Evolutionary conservation across 225 moss, liverwort and hornwort species (phyloP), one percentile per base, ranked within the genome.

Genomic region (Pseudisothecium myosuroides): DNA sequence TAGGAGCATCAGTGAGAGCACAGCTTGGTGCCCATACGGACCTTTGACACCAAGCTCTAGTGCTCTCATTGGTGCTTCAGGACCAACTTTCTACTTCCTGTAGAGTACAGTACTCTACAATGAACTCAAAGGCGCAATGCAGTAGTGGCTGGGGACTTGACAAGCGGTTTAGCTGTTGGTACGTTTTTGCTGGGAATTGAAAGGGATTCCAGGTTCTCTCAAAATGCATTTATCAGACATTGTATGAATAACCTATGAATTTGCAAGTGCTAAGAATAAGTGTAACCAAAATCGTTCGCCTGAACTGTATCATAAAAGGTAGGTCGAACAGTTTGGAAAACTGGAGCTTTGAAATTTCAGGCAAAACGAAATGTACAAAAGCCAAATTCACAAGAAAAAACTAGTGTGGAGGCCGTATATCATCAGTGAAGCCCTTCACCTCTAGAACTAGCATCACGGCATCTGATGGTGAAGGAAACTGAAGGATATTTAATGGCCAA

Each of bases 361-460:
- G 85, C 87, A 82, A 90, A 71, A 86, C 78, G 32, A 81, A 91
- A 85, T 92, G 89, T 91, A 93, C 88, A 92, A 84, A 75, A 88
- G 86, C 77, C 88, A 91, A 86, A 84, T 85, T 88, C 93, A 88
- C 92, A 76, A 66, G 58, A 58, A 83, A 60, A 88, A 80, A 80
- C 86, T 80, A 76, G 71, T 50, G 76, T 55, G 80, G 88, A 91
- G 86, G 88, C 86, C 76, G 69, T 54, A 66, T 62, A 66, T 88
- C 86, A 62, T 58, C 83, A 88, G 80, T 82, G 6, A 69, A 85
- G 60, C 72, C 85, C 76, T 69, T 29, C 81, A 87, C 82, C 73
- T 41, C 45, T 41, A 52, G n/a, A 68, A 88, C 87, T 87, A 88
- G 85, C 82, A 49, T 81, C 78, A 88, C 74, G 79, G 63, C 49